phyloP scores from a whole-genome alignment of 371 early-diverging fungal species.

The Mucor lusitanicus region DNA sequence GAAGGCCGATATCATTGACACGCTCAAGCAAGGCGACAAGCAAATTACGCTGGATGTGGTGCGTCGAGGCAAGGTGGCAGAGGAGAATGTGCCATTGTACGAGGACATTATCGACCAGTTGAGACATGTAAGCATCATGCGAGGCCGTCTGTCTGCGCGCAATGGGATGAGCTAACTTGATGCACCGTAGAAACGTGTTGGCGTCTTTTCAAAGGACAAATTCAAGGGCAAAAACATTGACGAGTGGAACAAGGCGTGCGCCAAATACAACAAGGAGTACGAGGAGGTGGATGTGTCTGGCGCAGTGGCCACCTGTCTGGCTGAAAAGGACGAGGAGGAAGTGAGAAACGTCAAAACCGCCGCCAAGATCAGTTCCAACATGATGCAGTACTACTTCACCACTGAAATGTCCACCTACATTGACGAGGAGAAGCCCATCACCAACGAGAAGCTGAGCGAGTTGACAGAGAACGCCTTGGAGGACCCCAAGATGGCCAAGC shows the following conservation, averaged over 20 bases:
- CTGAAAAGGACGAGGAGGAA: constrained; percentile 91
- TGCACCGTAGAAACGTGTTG: constrained; percentile 64
- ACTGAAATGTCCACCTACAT: constrained; percentile 83
- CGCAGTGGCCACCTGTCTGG: constrained; percentile 75
- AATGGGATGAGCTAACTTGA: background rate
- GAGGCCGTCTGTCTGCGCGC: no score
- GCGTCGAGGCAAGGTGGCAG: constrained; percentile 74
- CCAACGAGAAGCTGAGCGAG: constrained; percentile 86
- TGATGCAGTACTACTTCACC: constrained; percentile 88
- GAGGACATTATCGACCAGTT: constrained; percentile 53
- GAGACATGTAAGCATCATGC: constrained; percentile 35
- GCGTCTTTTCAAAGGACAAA: constrained; percentile 80
- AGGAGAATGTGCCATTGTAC: constrained; percentile 63
- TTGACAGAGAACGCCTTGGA: constrained; percentile 71
- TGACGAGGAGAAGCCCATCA: constrained; percentile 86
- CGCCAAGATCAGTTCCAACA: constrained; percentile 66
- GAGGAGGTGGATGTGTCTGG: constrained; percentile 74
- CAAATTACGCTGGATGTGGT: constrained; percentile 76
- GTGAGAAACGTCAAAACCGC: constrained; percentile 74
- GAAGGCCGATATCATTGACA: constrained; percentile 60
- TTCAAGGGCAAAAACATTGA: constrained; percentile 75
- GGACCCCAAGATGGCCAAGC: constrained; percentile 67
- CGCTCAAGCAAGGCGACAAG: constrained; percentile 48
- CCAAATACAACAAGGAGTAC: constrained; percentile 45
- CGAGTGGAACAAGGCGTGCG: constrained; percentile 77